A percentile compares a stretch with the other conserved stretches of the same genome.
These are phyloP conservation scores for Fusarium sororula DNA, from an alignment of 2,329 filamentous ascomycete genomes.

Conservation along the genomic window DNA sequence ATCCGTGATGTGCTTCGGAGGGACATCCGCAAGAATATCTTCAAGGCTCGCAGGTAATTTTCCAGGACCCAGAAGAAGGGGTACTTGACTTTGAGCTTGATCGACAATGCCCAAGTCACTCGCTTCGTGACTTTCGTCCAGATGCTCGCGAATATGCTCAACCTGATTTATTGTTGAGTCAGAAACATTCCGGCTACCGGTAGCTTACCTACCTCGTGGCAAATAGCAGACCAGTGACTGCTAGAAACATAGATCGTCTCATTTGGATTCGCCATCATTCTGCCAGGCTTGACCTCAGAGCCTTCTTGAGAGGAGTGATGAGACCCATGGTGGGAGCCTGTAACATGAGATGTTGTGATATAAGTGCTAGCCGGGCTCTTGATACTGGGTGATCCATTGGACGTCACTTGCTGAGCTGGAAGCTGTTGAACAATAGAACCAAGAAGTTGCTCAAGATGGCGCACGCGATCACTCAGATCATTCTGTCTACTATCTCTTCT, in stretches of 20 bases:
- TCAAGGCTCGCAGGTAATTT: background rate
- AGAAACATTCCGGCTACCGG: background rate
- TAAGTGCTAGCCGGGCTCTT: background rate
- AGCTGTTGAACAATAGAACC: constrained; percentile 29
- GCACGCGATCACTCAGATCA: constrained; percentile 25
- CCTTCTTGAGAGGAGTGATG: background rate
- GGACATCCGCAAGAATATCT: constrained; percentile 24
- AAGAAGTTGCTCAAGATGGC: constrained; percentile 27
- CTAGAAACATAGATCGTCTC: constrained; percentile 36
- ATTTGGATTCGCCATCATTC: constrained; percentile 19
- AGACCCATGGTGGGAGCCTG: background rate
- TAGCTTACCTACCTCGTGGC: background rate
- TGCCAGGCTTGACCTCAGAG: constrained; percentile 17
- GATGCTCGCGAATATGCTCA: constrained; percentile 15
- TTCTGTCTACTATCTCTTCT: background rate
- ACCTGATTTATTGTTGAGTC: background rate
- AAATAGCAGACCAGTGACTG: constrained; percentile 32
- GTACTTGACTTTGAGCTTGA: constrained; percentile 5
- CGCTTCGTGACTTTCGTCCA: constrained; percentile 7
- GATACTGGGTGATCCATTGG: background rate
- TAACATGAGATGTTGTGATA: background rate
- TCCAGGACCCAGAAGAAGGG: constrained; percentile 16
- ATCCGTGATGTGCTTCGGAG: constrained; percentile 15
- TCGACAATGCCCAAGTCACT: background rate
- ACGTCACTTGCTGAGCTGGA: background rate